phyloP scores from a whole-genome alignment of 1,284 basidiomycete genomes.

The Takashimella koratensis region DNA sequence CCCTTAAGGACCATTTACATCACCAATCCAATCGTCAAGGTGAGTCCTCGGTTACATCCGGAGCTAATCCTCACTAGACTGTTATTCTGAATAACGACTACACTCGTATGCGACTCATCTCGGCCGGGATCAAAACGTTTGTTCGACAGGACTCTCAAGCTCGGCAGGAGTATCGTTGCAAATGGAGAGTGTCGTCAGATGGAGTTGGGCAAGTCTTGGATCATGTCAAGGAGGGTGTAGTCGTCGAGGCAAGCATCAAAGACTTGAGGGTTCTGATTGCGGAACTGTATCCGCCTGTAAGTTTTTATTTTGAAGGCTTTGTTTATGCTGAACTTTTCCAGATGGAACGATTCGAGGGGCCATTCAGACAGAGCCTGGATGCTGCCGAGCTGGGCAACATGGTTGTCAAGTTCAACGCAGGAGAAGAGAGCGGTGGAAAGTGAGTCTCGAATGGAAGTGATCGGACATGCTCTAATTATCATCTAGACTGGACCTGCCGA shows the following conservation, averaged over 20 bases:
- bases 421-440: constrained; percentile 57
- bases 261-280: constrained; percentile 66
- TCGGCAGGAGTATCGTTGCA: constrained; percentile 52
- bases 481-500: constrained; percentile 65
- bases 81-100: constrained; percentile 82
- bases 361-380: constrained; percentile 50
- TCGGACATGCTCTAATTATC: too few species aligned
- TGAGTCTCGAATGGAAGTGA: constrained; percentile 52
- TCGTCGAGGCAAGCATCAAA: constrained; percentile 61
- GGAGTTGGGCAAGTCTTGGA: constrained; percentile 78
- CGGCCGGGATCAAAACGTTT: constrained; percentile 79
- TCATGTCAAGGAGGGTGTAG: constrained; percentile 62
- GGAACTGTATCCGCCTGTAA: constrained; percentile 68
- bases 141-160: constrained; percentile 55
- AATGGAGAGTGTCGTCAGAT: constrained; percentile 71
- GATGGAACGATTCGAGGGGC: constrained; percentile 59
- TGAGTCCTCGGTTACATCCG: constrained; percentile 11
- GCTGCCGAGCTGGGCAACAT: constrained; percentile 59
- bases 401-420: constrained; percentile 64
- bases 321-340: constrained; percentile 4
- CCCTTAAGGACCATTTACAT: constrained; percentile 80
- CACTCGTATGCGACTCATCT: constrained; percentile 77
- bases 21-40: constrained; percentile 77
- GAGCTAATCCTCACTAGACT: constrained; percentile 34
- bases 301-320: too few species aligned